Percentiles rank a stretch among this genome's conserved stretches.
Conservation (phyloP, 768 basidiomycete species). For the Tylopilus rubrobrunneus region DNA sequence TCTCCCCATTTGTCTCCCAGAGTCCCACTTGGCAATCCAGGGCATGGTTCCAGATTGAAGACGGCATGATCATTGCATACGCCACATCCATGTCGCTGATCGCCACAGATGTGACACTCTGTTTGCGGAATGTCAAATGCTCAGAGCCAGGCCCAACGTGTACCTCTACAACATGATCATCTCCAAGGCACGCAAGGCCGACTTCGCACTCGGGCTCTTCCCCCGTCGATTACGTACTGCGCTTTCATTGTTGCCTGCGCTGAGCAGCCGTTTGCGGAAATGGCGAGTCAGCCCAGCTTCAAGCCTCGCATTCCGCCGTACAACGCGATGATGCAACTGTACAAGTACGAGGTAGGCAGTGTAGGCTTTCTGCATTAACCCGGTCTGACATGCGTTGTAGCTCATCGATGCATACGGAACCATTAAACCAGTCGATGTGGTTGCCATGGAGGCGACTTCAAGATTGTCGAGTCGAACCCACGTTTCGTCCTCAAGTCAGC, state of each 20-base stretch:
- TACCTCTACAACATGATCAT: slow-evolving; percentile 98
- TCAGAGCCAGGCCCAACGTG: slow-evolving; percentile 71
- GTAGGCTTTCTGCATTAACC: neutral
- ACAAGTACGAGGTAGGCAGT: slow-evolving; percentile 84
- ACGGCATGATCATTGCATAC: slow-evolving; percentile 83
- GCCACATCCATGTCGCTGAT: slow-evolving; percentile 93
- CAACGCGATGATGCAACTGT: slow-evolving; percentile 99
- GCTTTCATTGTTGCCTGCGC: slow-evolving; percentile 93
- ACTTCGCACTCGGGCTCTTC: slow-evolving; percentile 84
- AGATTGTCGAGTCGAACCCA: slow-evolving; percentile 45
- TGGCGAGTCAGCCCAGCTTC: slow-evolving; percentile 70
- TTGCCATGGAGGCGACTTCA: slow-evolving; percentile 71
- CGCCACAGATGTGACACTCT: slow-evolving; percentile 60
- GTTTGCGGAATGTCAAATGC: slow-evolving; percentile 70
- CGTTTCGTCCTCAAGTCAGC: slow-evolving; percentile 39
- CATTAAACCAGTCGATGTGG: slow-evolving; percentile 76
- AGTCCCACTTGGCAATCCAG: slow-evolving; percentile 46
- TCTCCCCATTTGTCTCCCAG: slow-evolving; percentile 34
- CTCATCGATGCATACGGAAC: slow-evolving; percentile 86
- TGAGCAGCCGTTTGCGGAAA: slow-evolving; percentile 80
- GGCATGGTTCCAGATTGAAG: slow-evolving; percentile 78
- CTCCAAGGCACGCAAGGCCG: slow-evolving; percentile 92
- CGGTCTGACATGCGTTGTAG: slow-evolving; percentile 32
- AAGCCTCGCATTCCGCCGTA: slow-evolving; percentile 89
- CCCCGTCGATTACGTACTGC: slow-evolving; percentile 90